Evolutionary conservation across 2,329 filamentous ascomycete genomes (phyloP), one percentile per base, ranked within the genome.

Genomic region (Chrysoporthe puriensis): DNA sequence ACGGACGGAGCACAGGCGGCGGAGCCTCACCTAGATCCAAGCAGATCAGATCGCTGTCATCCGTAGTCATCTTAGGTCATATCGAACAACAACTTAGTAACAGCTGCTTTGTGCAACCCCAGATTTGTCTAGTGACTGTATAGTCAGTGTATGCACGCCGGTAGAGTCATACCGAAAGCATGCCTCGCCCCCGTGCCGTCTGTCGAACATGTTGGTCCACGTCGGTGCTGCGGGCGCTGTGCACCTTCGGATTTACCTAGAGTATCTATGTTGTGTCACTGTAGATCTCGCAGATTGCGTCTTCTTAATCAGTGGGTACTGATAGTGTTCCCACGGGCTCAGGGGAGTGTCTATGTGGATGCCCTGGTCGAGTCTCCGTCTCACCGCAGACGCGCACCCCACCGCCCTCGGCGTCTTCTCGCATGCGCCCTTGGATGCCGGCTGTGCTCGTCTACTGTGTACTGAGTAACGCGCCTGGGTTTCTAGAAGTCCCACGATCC

Each of bases 231-330:
- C 16, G 18, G 6, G 54, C 52, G 13, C 32, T 36, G 26, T 16
- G 26, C 32, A 14, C 4, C 52, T 34, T 34, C 52, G 52, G 52
- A 18, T 18, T 56, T 56, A 26, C 26, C 26, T 26, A 26, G 1
- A 57, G 26, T 57, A 34, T 57, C 52, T 57, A 11, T 57, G 26
- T 36, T 40, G 52, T 57, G 34, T 26, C 52, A 57, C 32, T n/a
- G 52, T 21, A 57, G 48, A 32, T 4, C n/a, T 21, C 48, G 32
- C 13, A 57, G 8, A 57, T 40, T 57, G n/a, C 54, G 32, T 9
- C 11, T 40, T 8, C 34, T 34, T 57, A 18, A 57, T 34, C 34
- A 40, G 54, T 40, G 54, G 54, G 34, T 40, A 9, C 34, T 34
- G 54, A 57, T 18, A 57, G 54, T 57, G 54, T 40, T 21, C 32